Base-by-base conservation (phyloP, 2,329 filamentous ascomycete genomes). In the Cytospora mali region DNA sequence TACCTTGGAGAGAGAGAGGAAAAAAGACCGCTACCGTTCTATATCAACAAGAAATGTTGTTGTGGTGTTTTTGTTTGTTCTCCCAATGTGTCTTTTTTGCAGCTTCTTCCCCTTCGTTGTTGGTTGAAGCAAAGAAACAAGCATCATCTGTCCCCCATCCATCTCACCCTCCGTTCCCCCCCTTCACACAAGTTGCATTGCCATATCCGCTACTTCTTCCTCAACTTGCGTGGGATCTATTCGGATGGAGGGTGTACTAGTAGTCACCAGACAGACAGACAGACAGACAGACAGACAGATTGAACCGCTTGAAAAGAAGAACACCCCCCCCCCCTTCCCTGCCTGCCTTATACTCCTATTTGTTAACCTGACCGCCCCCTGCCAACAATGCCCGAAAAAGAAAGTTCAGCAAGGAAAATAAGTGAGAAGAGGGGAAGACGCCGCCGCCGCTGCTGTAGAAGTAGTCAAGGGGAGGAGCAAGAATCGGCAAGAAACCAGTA, bases 21-120 rank as follows among this genome's bases (percentile, higher is more conserved):
- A n/a, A n/a, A n/a, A n/a, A n/a, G n/a, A 51, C 39, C 55, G 42
- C 55, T 49, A 31, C 39, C 23, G 7, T 49, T 46, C 39, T 57
- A 57, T 57, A 29, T 57, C 39, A 49, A 46, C 42, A 13, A 46
- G 23, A 46, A 11, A 46, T 3, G 9, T 23, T 4, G 14, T n/a
- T 6, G 35, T 39, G 14, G 31, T 11, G 35, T 11, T 18, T n/a
- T n/a, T n/a, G n/a, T n/a, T n/a, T n/a, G n/a, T n/a, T 6, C 35
- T 18, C 16, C 35, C 35, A 6, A 18, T 4, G n/a, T 2, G 14
- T n/a, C 35, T 18, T 39, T 18, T 18, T 39, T 5, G 16, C 35
- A 39, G 35, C 35, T n/a, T n/a, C 35, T 35, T 6, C 33, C 5
- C 33, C 33, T 14, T 14, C 33, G 13, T 14, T 4, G 33, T 14